phyloP scores from a whole-genome alignment of 2,329 filamentous ascomycete genomes.

The Coniochaeta prunicola region DNA sequence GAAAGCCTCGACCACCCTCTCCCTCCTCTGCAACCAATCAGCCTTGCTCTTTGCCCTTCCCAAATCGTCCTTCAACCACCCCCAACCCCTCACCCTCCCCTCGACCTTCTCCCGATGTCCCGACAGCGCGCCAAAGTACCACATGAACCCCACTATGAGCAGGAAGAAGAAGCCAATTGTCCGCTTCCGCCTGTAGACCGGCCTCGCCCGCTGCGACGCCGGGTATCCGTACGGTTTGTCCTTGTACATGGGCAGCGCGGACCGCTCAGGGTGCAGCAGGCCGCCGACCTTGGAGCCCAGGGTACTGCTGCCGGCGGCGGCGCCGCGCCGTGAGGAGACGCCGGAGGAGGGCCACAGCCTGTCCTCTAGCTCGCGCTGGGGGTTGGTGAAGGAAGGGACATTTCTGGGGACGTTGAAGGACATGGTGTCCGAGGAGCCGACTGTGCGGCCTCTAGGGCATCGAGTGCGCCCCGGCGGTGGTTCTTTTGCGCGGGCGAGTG shows the following conservation, averaged over 20 bases:
- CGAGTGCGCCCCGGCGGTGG: not conserved
- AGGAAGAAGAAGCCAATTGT: conserved; percentile 44
- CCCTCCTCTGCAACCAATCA: conserved; percentile 72
- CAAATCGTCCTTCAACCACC: conserved; percentile 48
- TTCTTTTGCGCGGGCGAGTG: not conserved
- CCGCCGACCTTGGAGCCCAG: conserved; percentile 57
- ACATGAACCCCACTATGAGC: conserved; percentile 53
- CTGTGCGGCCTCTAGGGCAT: no score
- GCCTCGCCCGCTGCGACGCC: conserved; percentile 48
- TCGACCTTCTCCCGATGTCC: conserved; percentile 29
- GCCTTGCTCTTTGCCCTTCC: conserved; percentile 31
- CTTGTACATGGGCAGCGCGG: conserved; percentile 86
- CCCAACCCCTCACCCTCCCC: conserved; percentile 29
- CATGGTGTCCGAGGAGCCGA: conserved; percentile 30
- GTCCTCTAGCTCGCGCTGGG: conserved; percentile 60
- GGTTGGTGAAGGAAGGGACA: conserved; percentile 60
- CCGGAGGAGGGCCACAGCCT: conserved; percentile 53
- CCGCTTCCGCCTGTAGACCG: conserved; percentile 59
- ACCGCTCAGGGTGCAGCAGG: conserved; percentile 51
- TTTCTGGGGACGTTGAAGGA: conserved; percentile 62
- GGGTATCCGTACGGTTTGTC: conserved; percentile 86
- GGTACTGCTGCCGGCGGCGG: not conserved
- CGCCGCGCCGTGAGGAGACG: conserved; percentile 25
- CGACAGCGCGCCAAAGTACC: conserved; percentile 59
- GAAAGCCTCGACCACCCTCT: conserved; percentile 84